These are phyloP conservation scores for Saturnispora kantuleensis DNA, from an alignment of 805 yeast genomes.

Conservation along the genomic window DNA sequence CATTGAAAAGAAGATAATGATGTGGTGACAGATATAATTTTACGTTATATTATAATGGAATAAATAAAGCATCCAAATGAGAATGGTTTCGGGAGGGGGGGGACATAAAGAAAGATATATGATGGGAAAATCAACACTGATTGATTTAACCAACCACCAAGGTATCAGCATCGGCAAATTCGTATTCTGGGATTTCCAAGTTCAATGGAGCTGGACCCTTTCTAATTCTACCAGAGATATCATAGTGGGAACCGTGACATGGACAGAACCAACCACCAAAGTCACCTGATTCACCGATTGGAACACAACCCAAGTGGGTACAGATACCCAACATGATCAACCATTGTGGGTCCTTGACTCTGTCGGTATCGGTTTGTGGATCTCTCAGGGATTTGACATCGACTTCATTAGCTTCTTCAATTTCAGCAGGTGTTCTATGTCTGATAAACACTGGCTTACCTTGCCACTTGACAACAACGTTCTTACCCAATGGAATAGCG, in stretches of 20 bases:
- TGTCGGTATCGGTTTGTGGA: slow-evolving; percentile 86
- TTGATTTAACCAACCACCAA: slow-evolving; percentile 71
- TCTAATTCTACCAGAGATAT: slow-evolving; percentile 99
- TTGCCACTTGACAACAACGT: slow-evolving; percentile 98
- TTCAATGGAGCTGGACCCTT: slow-evolving; percentile 99
- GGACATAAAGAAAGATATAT: background rate
- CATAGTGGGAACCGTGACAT: slow-evolving; percentile 99
- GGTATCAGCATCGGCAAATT: slow-evolving; percentile 66
- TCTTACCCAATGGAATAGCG: slow-evolving; percentile 94
- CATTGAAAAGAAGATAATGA: background rate
- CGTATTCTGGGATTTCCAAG: slow-evolving; percentile 92
- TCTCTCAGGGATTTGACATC: slow-evolving; percentile 78
- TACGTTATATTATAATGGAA: background rate
- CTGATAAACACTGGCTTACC: slow-evolving; percentile 99
- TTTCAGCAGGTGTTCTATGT: slow-evolving; percentile 92
- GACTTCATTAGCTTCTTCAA: slow-evolving; percentile 84
- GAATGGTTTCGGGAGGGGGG: background rate
- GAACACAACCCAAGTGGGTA: slow-evolving; percentile 99
- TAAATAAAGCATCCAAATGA: background rate
- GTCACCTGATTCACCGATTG: slow-evolving; percentile 99
- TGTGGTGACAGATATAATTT: background rate
- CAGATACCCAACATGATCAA: slow-evolving; percentile 98
- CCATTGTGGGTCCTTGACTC: slow-evolving; percentile 98
- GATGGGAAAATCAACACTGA: background rate
- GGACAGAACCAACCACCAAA: slow-evolving; percentile 99